These are phyloP conservation scores for Globisporangium radiosum DNA, from an alignment of 352 stramenopile species.

Conservation along the genomic window DNA sequence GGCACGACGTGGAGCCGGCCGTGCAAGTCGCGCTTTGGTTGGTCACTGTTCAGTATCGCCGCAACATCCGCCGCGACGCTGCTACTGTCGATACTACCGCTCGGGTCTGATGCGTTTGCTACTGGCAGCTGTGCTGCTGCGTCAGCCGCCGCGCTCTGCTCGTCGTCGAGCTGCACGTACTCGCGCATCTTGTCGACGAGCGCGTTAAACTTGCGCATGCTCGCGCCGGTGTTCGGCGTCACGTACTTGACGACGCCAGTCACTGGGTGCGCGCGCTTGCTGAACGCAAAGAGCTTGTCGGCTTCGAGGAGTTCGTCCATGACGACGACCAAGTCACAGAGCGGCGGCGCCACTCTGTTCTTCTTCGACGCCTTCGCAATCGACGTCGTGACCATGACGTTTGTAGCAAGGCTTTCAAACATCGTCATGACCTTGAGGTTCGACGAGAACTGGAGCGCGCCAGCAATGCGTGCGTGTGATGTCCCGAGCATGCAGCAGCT, in stretches of 20 bases:
- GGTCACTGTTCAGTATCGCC: not conserved
- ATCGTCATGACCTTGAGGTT: slow-evolving; percentile 62
- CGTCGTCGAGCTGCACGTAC: slow-evolving; percentile 34
- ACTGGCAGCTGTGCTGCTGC: not conserved
- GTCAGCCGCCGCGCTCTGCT: slow-evolving; percentile 18
- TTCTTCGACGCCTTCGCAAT: slow-evolving; percentile 51
- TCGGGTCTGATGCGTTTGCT: no score
- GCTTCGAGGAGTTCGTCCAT: slow-evolving; percentile 76
- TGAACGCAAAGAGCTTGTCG: slow-evolving; percentile 69
- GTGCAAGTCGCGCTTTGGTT: slow-evolving; percentile 1
- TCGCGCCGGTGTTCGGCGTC: slow-evolving; percentile 23
- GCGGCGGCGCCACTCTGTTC: slow-evolving; percentile 28
- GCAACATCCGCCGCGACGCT: slow-evolving; percentile 5
- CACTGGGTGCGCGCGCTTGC: slow-evolving; percentile 28
- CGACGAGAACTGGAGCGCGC: slow-evolving; percentile 53
- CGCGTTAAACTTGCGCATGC: slow-evolving; percentile 56
- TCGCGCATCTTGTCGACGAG: slow-evolving; percentile 61
- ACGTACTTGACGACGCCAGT: slow-evolving; percentile 67
- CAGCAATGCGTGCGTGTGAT: slow-evolving; percentile 55
- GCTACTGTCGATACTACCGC: not conserved
- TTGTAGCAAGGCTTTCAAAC: slow-evolving; percentile 45
- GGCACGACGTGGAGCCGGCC: slow-evolving; percentile 12
- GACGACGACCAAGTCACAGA: slow-evolving; percentile 62
- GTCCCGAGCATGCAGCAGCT: slow-evolving; percentile 74
- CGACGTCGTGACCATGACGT: slow-evolving; percentile 75